A percentile compares a stretch with the other conserved stretches of the same genome.
Evolutionary conservation across 495 filamentous ascomycete species (phyloP).

Genomic region (Thozetella sp.): DNA sequence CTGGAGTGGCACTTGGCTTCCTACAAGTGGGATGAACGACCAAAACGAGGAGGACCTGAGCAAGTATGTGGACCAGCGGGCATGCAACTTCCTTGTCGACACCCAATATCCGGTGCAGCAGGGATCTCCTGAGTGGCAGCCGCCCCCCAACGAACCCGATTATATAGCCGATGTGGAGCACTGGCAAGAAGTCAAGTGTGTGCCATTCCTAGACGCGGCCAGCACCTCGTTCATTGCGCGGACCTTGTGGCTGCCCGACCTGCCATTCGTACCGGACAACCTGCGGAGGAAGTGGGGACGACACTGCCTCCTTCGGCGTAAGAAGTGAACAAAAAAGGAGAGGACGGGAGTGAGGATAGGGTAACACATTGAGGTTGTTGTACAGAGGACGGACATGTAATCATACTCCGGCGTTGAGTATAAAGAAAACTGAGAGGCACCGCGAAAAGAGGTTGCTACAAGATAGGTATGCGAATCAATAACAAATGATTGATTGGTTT

Average conservation of each 20-base stretch:
- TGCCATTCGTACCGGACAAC: slow-evolving; percentile 65
- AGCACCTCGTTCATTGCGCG: slow-evolving; percentile 74
- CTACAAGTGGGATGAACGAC: slow-evolving; percentile 89
- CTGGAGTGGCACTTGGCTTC: slow-evolving; percentile 77
- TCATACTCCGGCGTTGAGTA: too few relatives aligned
- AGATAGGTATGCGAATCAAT: too few relatives aligned
- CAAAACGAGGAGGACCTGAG: slow-evolving; percentile 81
- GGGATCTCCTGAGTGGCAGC: slow-evolving; percentile 26
- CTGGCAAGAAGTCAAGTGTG: slow-evolving; percentile 78
- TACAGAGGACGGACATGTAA: too few relatives aligned
- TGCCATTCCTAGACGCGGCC: slow-evolving; percentile 78
- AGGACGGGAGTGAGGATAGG: background rate
- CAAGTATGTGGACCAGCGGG: slow-evolving; percentile 81
- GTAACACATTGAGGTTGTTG: background rate
- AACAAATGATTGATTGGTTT: too few relatives aligned
- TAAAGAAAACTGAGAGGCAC: too few relatives aligned
- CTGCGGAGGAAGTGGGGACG: slow-evolving; percentile 76
- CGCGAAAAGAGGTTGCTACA: too few relatives aligned
- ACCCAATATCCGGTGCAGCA: slow-evolving; percentile 70
- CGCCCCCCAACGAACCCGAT: slow-evolving; percentile 68
- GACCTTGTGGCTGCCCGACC: slow-evolving; percentile 82
- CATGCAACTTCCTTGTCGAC: slow-evolving; percentile 86
- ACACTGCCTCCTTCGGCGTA: slow-evolving; percentile 76
- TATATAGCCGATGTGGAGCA: slow-evolving; percentile 67
- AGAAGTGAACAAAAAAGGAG: slow-evolving; percentile 15